Percentiles rank a stretch among this genome's conserved stretches.
phyloP scores from a whole-genome alignment of 805 yeast species.

The Saccharomycopsis selenospora region DNA sequence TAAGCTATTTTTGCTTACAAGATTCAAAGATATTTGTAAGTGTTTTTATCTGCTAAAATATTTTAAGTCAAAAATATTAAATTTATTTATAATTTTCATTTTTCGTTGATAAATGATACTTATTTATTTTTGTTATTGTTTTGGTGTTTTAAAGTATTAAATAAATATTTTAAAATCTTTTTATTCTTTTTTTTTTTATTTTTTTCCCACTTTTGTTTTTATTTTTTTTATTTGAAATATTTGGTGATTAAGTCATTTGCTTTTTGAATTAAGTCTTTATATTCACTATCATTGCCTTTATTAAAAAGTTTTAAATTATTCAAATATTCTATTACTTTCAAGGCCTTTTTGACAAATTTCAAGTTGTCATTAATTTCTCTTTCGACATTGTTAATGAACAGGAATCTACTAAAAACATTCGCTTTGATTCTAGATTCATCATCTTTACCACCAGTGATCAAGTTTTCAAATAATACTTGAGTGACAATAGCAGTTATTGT shows the following conservation, averaged over 20 bases:
- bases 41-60: no score
- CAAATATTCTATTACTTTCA: constrained; percentile 3
- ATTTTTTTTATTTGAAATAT: no score
- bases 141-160: no score
- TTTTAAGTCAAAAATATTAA: no score
- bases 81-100: no score
- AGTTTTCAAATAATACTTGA: constrained; percentile 32
- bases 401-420: constrained; percentile 13
- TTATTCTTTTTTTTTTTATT: no score
- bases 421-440: constrained; percentile 16
- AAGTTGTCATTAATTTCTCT: constrained; percentile 2
- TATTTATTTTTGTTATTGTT: no score
- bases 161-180: no score
- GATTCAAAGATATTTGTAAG: no score
- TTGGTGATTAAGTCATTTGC: constrained; percentile 13
- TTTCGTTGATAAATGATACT: no score
- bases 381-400: constrained; percentile 1
- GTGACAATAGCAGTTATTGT: constrained; percentile 57
- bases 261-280: constrained; percentile 11
- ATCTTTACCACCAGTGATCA: constrained; percentile 14
- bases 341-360: constrained; percentile 5
- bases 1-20: no score
- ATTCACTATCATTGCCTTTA: constrained; percentile 3
- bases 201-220: no score
- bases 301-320: neutral